These are phyloP conservation scores for Cephalotrichum gorgonifer DNA, from an alignment of 2,329 filamentous ascomycete genomes.

Conservation along the genomic window DNA sequence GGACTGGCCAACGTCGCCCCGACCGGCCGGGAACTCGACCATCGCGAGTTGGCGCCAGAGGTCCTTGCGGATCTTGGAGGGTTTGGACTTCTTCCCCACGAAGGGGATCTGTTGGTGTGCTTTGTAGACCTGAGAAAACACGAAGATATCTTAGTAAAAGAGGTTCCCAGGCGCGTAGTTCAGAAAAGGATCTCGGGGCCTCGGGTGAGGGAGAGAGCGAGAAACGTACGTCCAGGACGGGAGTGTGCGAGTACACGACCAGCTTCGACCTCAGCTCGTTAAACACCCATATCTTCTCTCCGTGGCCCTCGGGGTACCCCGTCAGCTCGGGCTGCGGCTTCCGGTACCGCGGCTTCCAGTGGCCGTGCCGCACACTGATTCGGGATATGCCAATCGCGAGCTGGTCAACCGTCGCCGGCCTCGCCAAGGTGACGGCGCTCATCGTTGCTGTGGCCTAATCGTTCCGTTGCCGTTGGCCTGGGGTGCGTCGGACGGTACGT, in stretches of 20 bases:
- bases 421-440: slow-evolving; percentile 19
- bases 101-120: slow-evolving; percentile 49
- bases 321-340: slow-evolving; percentile 12
- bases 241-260: slow-evolving; percentile 40
- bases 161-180: too few relatives aligned
- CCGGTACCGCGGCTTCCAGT: slow-evolving; percentile 13
- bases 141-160: neutral
- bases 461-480: neutral
- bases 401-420: slow-evolving; percentile 21
- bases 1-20: slow-evolving; percentile 43
- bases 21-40: slow-evolving; percentile 44
- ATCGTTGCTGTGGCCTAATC: slow-evolving; percentile 11
- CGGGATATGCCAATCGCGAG: slow-evolving; percentile 29
- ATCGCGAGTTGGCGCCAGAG: slow-evolving; percentile 53
- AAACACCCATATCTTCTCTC: slow-evolving; percentile 49
- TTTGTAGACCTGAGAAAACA: slow-evolving; percentile 22
- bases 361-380: slow-evolving; percentile 29
- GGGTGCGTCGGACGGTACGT: neutral
- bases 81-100: slow-evolving; percentile 58
- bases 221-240: slow-evolving; percentile 31
- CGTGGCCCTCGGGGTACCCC: slow-evolving; percentile 28
- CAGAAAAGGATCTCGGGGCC: neutral
- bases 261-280: slow-evolving; percentile 37
- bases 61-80: slow-evolving; percentile 54
- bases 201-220: neutral